Conservation (phyloP, 257 asterid genomes). For the Fraxinus americana region DNA sequence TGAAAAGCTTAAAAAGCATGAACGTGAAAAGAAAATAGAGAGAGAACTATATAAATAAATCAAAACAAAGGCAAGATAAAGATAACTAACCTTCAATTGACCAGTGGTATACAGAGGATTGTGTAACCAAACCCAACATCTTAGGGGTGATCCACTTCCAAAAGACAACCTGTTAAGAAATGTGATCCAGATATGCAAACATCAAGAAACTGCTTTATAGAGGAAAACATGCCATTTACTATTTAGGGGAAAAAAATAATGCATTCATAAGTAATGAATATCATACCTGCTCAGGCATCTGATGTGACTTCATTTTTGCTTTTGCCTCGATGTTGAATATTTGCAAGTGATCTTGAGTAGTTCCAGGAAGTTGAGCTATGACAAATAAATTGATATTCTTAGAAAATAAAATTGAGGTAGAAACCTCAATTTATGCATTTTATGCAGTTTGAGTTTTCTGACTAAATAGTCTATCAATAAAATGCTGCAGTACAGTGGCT, state of each 20-base stretch:
- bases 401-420: slow-evolving; percentile 29
- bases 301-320: slow-evolving; percentile 88
- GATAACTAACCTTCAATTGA: slow-evolving; percentile 69
- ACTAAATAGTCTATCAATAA: neutral
- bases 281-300: slow-evolving; percentile 98
- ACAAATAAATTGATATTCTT: slow-evolving; percentile 30
- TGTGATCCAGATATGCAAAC: slow-evolving; percentile 23
- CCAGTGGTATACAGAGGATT: slow-evolving; percentile 94
- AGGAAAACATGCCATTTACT: slow-evolving; percentile 10
- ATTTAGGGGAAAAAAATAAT: slow-evolving; percentile 19
- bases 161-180: slow-evolving; percentile 71
- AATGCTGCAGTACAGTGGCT: neutral
- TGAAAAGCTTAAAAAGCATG: slow-evolving; percentile 19
- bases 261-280: slow-evolving; percentile 6
- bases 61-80: slow-evolving; percentile 14
- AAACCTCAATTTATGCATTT: neutral
- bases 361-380: slow-evolving; percentile 97
- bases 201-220: slow-evolving; percentile 6
- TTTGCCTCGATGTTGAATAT: slow-evolving; percentile 97
- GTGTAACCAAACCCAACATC: slow-evolving; percentile 96
- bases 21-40: slow-evolving; percentile 1
- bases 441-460: neutral
- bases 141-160: slow-evolving; percentile 98
- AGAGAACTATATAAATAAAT: neutral
- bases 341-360: slow-evolving; percentile 95